Evolutionary conservation across 164 flowering plant genomes (phyloP).

Genomic region (Tetrastigma voinierianum): DNA sequence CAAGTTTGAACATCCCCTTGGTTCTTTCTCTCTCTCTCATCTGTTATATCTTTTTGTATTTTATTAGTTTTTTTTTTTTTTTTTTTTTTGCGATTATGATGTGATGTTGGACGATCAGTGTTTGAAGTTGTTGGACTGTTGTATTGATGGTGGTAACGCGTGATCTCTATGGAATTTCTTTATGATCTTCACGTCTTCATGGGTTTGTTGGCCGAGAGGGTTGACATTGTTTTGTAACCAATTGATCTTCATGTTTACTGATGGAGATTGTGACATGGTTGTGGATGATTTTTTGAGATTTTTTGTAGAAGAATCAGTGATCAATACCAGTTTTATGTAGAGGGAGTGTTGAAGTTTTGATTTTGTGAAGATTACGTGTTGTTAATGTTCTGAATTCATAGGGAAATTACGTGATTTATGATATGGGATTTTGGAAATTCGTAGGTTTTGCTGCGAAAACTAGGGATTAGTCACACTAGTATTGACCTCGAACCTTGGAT

Average conservation of each 20-base stretch:
- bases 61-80: background rate
- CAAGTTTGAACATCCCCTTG: constrained; percentile 72
- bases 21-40: constrained; percentile 25
- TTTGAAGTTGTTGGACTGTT: background rate
- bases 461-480: too few species aligned
- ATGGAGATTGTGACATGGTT: background rate
- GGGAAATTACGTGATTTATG: too few species aligned
- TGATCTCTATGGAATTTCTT: background rate
- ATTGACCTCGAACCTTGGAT: too few species aligned
- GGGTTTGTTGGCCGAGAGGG: background rate
- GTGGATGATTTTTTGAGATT: background rate
- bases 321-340: background rate
- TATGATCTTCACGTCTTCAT: background rate
- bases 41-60: background rate
- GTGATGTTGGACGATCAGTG: background rate
- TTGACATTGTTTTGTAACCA: background rate
- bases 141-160: background rate
- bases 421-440: too few species aligned
- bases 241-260: background rate
- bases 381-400: too few species aligned
- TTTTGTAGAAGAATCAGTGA: background rate
- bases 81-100: background rate
- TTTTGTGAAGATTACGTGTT: too few species aligned
- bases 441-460: too few species aligned
- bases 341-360: too few species aligned